Evolutionary conservation across 192 early-diverging fungal species (phyloP).

Genomic region (Kappamyces sp.): DNA sequence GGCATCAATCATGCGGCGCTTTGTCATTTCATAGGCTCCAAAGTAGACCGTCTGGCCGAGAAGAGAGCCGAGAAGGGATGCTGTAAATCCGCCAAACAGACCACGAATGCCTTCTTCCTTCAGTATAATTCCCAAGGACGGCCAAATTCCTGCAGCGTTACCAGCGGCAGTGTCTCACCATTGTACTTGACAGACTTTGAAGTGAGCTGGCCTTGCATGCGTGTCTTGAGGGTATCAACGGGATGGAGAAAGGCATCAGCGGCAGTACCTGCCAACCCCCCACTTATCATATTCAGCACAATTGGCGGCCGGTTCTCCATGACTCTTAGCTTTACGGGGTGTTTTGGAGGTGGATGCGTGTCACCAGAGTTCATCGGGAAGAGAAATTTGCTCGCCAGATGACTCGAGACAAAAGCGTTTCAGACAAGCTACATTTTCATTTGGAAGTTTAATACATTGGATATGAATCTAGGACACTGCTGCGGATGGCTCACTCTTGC

Average conservation of each 20-base stretch:
- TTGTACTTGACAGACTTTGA: constrained; percentile 17
- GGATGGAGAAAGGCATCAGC: constrained; percentile 27
- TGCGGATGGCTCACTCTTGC: too few species aligned
- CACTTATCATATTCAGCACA: constrained; percentile 16
- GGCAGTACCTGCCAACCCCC: constrained; percentile 22
- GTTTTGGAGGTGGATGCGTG: too few species aligned
- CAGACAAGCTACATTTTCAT: too few species aligned
- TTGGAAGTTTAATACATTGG: too few species aligned
- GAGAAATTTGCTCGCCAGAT: too few species aligned
- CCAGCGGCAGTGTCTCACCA: too few species aligned
- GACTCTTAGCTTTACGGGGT: too few species aligned
- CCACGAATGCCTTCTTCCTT: constrained; percentile 29
- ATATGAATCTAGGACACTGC: too few species aligned
- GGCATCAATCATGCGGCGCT: constrained; percentile 19
- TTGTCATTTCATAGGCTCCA: constrained; percentile 32
- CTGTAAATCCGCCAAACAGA: constrained; percentile 27
- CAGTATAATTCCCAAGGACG: constrained; percentile 21
- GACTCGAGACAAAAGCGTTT: too few species aligned
- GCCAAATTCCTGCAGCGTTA: constrained; percentile 10
- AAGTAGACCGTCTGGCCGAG: constrained; percentile 30
- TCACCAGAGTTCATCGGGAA: too few species aligned
- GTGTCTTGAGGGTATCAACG: constrained; percentile 34
- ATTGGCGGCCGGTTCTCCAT: too few species aligned
- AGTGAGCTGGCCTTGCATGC: constrained; percentile 23
- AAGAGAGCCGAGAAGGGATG: constrained; percentile 31